phyloP scores from a whole-genome alignment of 202 grass and related monocot species.

The Setaria viridis region DNA sequence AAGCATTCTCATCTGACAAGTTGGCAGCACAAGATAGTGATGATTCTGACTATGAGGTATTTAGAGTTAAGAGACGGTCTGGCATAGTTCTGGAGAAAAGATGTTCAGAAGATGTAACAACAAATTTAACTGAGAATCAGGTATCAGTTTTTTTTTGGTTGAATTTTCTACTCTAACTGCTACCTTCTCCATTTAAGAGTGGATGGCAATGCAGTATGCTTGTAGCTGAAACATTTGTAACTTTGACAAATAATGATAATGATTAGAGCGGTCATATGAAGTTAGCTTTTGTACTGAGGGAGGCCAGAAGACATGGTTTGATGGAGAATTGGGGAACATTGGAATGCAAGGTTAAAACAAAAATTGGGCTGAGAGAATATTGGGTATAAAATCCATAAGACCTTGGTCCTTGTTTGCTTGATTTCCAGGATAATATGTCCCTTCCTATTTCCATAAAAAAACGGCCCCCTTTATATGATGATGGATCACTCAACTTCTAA shows the following conservation, averaged over 20 bases:
- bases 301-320: neutral
- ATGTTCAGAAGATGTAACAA: conserved; percentile 45
- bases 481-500: conserved; percentile 1
- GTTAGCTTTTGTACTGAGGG: neutral
- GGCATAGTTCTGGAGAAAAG: conserved; percentile 50
- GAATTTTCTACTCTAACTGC: conserved; percentile 10
- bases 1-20: conserved; percentile 53
- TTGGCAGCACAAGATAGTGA: conserved; percentile 66
- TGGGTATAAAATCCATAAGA: neutral
- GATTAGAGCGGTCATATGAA: neutral
- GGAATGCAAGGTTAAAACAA: neutral
- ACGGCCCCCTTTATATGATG: neutral
- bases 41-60: conserved; percentile 84
- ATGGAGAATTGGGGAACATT: neutral
- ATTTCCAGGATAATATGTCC: neutral
- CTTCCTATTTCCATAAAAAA: neutral
- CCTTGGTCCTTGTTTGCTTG: neutral
- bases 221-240: conserved; percentile 2
- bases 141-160: conserved; percentile 47
- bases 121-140: conserved; percentile 69
- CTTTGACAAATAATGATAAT: neutral
- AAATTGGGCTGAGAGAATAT: neutral
- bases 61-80: conserved; percentile 86
- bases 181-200: conserved; percentile 21
- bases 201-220: conserved; percentile 13